Evolutionary conservation across 352 stramenopile genomes (phyloP), one percentile per base, ranked within the genome.

Genomic region (Globisporangium paroecandrum): DNA sequence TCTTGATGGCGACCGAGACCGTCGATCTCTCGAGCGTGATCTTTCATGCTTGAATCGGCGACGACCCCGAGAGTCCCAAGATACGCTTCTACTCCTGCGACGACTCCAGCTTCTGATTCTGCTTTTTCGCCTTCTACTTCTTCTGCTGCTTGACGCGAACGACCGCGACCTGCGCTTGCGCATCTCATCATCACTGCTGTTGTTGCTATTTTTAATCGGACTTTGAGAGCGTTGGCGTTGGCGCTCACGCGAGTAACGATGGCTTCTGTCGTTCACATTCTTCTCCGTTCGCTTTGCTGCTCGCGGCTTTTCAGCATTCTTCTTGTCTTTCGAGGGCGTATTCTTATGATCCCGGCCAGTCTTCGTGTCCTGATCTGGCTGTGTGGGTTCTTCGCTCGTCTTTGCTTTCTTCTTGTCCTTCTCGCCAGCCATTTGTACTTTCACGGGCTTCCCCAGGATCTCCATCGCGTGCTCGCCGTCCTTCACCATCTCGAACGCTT

Each of bases 391-490:
- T 36, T 64, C 46, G 2, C 56, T 58, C 38, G 20, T 29, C 29
- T 49, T 27, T 8, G 41, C n/a, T 24, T 59, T 57, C 32, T 67
- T 67, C 55, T 72, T 57, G 43, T 22, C 59, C 53, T 87, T 85
- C 20, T 77, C 73, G 20, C 76, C 79, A 0, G 83, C 83, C 66
- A 93, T 78, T 69, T 93, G 74, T 59, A 93, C 87, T 47, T 88
- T 89, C 43, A 93, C 83, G 13, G 73, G 60, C 72, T 94, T 91
- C 2, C 85, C 87, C 13, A 93, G 56, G 46, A 95, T 87, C 64
- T 85, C 74, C 57, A 89, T 75, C 22, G 70, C 69, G 25, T 75
- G 69, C n/a, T 72, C 66, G 7, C 70, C 66, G 8, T 68, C 49
- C 12, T 58, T 58, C 43, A 24, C 32, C 25, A 56, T 49, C 13